A percentile compares a stretch with the other conserved stretches of the same genome.
phyloP scores from a whole-genome alignment of 2,329 filamentous ascomycete genomes.

The Penicillium sp. region DNA sequence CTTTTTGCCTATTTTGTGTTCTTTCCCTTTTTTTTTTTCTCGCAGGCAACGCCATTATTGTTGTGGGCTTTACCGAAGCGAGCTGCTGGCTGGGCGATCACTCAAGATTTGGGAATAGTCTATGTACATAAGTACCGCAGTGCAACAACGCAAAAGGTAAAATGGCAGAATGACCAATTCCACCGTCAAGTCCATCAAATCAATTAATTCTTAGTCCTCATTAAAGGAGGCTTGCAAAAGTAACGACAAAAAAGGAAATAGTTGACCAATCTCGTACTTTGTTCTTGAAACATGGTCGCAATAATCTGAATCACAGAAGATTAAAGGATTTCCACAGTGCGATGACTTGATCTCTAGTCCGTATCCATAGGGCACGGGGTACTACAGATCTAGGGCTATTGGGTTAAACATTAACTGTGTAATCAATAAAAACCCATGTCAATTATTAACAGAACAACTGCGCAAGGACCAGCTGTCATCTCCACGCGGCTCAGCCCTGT shows the following conservation, averaged over 20 bases:
- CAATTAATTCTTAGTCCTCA: neutral
- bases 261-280: neutral
- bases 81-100: conserved; percentile 14
- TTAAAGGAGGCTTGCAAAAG: neutral
- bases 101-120: conserved; percentile 6
- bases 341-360: too few species aligned
- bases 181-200: neutral
- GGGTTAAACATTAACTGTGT: too few species aligned
- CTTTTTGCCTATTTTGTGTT: neutral
- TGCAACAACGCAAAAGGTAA: neutral
- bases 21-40: neutral
- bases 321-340: too few species aligned
- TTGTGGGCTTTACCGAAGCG: conserved; percentile 10
- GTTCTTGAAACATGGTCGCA: neutral
- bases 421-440: neutral
- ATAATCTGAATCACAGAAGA: neutral
- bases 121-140: neutral
- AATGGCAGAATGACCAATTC: neutral
- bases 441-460: neutral
- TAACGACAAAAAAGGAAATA: neutral
- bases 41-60: neutral
- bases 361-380: neutral
- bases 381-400: too few species aligned
- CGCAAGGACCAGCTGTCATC: conserved; percentile 29
- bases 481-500: conserved; percentile 26